A percentile compares a stretch with the other conserved stretches of the same genome.
These are phyloP conservation scores for Aureobasidium musti DNA, from an alignment of 2,329 filamentous ascomycete genomes.

Conservation along the genomic window DNA sequence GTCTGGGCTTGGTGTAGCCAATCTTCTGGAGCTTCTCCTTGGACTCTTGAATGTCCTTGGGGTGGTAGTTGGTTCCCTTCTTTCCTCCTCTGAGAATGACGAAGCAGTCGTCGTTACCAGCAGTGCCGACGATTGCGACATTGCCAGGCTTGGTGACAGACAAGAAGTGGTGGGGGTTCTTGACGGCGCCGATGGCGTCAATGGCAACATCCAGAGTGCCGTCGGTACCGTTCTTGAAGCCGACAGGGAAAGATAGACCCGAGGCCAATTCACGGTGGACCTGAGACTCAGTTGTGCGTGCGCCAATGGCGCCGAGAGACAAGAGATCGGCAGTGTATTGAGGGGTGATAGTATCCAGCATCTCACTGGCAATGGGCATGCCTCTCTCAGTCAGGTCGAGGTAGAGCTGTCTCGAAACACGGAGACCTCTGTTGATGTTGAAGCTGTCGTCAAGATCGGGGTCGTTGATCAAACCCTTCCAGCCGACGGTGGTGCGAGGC, in stretches of 20 bases:
- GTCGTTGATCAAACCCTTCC: constrained; percentile 99
- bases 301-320: constrained; percentile 88
- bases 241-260: constrained; percentile 93
- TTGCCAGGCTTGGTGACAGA: constrained; percentile 96
- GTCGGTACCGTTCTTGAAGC: constrained; percentile 99
- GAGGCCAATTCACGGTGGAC: constrained; percentile 92
- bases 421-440: constrained; percentile 97
- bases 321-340: constrained; percentile 94
- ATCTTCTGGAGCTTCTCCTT: constrained; percentile 77
- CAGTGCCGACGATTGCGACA: constrained; percentile 90
- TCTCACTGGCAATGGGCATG: constrained; percentile 96
- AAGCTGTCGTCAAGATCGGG: constrained; percentile 98
- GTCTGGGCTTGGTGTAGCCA: constrained; percentile 65
- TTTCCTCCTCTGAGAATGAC: constrained; percentile 92
- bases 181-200: constrained; percentile 91
- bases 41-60: constrained; percentile 77
- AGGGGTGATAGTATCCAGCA: constrained; percentile 96
- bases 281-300: constrained; percentile 95
- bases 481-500: constrained; percentile 94
- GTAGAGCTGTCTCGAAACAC: constrained; percentile 84
- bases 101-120: constrained; percentile 95
- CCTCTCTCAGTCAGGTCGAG: constrained; percentile 87
- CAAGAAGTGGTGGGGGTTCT: constrained; percentile 92
- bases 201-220: constrained; percentile 86
- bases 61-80: constrained; percentile 91